Conservation (phyloP, 768 basidiomycete genomes). For the Pleurotus salmoneostramineus region DNA sequence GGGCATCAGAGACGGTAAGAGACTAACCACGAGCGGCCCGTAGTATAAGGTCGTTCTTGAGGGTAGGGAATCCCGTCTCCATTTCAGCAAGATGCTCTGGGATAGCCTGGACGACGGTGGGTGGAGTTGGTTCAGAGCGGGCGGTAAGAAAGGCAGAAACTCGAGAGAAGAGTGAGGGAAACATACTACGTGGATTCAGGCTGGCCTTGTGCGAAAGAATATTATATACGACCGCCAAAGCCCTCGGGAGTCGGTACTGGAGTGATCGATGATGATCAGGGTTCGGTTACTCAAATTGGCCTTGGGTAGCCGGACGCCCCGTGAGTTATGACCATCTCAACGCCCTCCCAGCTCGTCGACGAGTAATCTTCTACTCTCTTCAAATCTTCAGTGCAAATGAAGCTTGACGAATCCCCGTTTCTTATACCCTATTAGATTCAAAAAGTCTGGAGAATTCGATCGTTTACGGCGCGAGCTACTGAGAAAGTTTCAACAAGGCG, state of each 20-base stretch:
- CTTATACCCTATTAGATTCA: conserved; percentile 47
- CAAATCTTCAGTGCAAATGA: neutral
- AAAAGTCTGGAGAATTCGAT: conserved; percentile 78
- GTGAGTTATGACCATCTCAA: conserved; percentile 42
- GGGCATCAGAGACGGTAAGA: neutral
- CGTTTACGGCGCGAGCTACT: conserved; percentile 64
- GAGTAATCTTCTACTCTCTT: conserved; percentile 38
- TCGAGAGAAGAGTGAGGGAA: neutral
- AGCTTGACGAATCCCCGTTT: neutral
- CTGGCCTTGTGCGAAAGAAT: neutral
- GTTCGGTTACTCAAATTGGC: neutral
- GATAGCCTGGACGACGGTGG: neutral
- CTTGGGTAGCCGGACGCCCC: conserved; percentile 2
- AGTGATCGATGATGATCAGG: neutral
- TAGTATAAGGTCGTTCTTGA: conserved; percentile 85
- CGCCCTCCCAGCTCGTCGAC: conserved; percentile 58
- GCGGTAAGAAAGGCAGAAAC: conserved; percentile 8
- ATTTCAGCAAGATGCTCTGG: conserved; percentile 18
- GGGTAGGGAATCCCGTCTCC: conserved; percentile 54
- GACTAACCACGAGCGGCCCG: conserved; percentile 77
- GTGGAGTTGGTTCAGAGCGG: conserved; percentile 3
- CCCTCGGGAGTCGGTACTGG: neutral
- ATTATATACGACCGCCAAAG: neutral
- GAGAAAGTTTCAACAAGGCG: conserved; percentile 56
- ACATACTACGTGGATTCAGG: conserved; percentile 1